These are phyloP conservation scores for Dryas integrifolia DNA, from an alignment of 331 rosid genomes.

Conservation along the genomic window DNA sequence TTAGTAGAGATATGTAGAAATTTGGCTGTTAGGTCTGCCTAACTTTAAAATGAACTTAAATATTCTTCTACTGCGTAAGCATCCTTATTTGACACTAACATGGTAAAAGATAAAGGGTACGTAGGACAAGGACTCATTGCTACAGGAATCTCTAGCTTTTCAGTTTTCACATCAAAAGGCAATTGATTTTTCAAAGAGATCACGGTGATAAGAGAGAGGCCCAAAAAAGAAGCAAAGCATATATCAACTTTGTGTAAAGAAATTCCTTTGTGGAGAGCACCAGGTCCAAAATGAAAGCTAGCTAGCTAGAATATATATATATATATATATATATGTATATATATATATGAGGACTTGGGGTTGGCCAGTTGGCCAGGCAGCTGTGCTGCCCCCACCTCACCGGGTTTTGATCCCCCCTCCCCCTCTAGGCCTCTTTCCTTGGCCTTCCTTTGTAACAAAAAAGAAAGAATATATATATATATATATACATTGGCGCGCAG, in stretches of 20 bases:
- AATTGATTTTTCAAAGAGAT: slow-evolving; percentile 10
- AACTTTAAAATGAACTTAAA: not conserved
- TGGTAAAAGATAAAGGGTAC: not conserved
- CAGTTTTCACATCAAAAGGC: slow-evolving; percentile 14
- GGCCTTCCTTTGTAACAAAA: too few species aligned
- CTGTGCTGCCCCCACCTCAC: too few species aligned
- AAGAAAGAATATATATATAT: not conserved
- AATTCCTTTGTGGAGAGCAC: slow-evolving; percentile 21
- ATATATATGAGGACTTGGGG: too few species aligned
- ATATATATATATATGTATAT: not conserved
- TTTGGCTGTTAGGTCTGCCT: not conserved
- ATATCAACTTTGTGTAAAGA: slow-evolving; percentile 27
- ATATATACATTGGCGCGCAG: slow-evolving; percentile 1
- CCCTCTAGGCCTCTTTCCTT: too few species aligned
- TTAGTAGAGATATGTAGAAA: slow-evolving; percentile 8
- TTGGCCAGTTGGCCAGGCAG: too few species aligned
- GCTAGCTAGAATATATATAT: slow-evolving; percentile 10
- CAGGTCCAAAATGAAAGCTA: slow-evolving; percentile 23
- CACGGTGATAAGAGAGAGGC: not conserved
- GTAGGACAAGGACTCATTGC: not conserved
- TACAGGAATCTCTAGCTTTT: slow-evolving; percentile 29
- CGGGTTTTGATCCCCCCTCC: too few species aligned
- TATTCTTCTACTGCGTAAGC: not conserved
- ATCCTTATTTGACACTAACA: slow-evolving; percentile 1
- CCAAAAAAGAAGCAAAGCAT: slow-evolving; percentile 14